Conservation (phyloP, 148 eudicot genomes). For the Amaranthus hypochondriacus region DNA sequence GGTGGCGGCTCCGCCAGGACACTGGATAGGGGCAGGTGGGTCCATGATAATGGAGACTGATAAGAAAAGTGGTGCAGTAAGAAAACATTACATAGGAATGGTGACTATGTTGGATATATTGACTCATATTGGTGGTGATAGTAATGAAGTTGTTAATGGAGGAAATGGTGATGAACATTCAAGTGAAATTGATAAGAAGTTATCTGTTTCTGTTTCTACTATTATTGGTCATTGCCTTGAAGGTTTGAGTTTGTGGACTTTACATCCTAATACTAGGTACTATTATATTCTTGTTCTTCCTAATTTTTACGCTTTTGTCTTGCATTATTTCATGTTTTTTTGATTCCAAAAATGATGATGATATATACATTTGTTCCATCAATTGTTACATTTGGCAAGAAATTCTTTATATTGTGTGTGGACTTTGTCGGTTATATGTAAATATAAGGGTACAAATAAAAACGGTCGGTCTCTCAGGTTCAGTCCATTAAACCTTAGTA, state of each 20-base stretch:
- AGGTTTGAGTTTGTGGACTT: constrained; percentile 91
- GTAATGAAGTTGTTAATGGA: constrained; percentile 19
- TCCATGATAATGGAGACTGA: constrained; percentile 92
- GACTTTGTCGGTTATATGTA: too few relatives aligned
- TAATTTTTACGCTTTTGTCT: neutral
- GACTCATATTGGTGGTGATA: constrained; percentile 56
- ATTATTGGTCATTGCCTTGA: constrained; percentile 81
- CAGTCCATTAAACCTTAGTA: too few relatives aligned
- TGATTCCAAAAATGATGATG: too few relatives aligned
- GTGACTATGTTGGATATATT: constrained; percentile 83
- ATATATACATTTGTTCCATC: too few relatives aligned
- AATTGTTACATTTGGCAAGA: too few relatives aligned
- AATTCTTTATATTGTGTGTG: too few relatives aligned
- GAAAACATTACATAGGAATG: constrained; percentile 93
- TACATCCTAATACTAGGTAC: constrained; percentile 67
- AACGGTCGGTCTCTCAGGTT: too few relatives aligned
- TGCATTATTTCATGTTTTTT: too few relatives aligned
- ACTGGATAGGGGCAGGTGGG: constrained; percentile 97
- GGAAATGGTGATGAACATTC: constrained; percentile 11
- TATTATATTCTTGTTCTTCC: neutral
- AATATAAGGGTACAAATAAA: too few relatives aligned
- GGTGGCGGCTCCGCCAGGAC: constrained; percentile 96
- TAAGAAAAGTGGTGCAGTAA: constrained; percentile 66
- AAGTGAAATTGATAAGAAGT: constrained; percentile 35
- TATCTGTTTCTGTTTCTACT: constrained; percentile 71